Base-by-base conservation (phyloP, 352 stramenopile species). In the Phytophthora vignae region DNA sequence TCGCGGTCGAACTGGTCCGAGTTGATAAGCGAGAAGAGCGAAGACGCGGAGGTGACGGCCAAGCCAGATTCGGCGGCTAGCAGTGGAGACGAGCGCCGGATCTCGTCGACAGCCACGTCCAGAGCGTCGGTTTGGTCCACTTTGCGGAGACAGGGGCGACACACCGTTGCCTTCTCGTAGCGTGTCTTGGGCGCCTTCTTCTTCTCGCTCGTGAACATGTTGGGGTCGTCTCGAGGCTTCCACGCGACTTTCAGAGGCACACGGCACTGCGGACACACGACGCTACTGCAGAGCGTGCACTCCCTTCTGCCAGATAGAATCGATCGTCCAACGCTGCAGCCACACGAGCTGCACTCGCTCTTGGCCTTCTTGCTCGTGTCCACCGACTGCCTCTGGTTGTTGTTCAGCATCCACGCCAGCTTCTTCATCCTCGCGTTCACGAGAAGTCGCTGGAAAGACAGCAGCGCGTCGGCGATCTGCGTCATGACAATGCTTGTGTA, bases 341-440 rank as follows among this genome's bases (percentile, higher is more conserved):
- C 56, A 27, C 74, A 81, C 25, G 74, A 74, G 10, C 50, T 76
- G 42, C 63, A 76, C 15, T 66, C 27, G 49, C 49, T 65, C 31
- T 69, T 73, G 42, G 17, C 14, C 15, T 62, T 77, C 53, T 71
- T 71, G 15, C 19, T 60, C 7, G 42, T 19, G 21, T 57, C 44
- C 14, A 33, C 56, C 6, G 14, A 40, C 42, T 65, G 54, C 10
- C 19, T 46, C 22, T 50, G 42, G 5, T 49, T 71, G 46, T 59
- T 71, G 22, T 60, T 76, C 25, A 82, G 7, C 68, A 82, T 76
- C 85, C 85, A 92, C 55, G 74, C 71, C 31, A 93, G 73, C 60
- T 93, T 93, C 63, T 91, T 90, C 80, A 90, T 90, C 59, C 84
- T 79, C 19, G 71, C 82, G 54, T 82, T 90, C 27, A 73, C 25